These are phyloP conservation scores for Talaromyces sp. DNA, from an alignment of 2,329 filamentous ascomycete species.

Conservation along the genomic window DNA sequence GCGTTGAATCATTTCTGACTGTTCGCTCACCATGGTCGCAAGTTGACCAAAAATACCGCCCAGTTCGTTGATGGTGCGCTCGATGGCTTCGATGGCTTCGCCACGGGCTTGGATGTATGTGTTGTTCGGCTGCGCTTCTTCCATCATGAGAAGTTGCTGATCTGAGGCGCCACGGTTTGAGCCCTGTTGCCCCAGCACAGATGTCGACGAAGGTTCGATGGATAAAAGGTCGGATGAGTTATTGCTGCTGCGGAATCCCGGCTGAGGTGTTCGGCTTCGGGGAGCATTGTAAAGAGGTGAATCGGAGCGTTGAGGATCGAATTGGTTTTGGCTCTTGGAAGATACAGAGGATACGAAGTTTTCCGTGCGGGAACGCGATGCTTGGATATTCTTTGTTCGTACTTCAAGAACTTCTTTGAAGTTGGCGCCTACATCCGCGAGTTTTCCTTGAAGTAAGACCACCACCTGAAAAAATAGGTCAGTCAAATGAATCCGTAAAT, in stretches of 20 bases:
- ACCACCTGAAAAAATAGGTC: conserved; percentile 51
- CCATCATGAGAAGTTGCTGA: conserved; percentile 86
- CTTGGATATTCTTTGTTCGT: conserved; percentile 96
- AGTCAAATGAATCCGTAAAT: background rate
- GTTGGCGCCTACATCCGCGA: conserved; percentile 87
- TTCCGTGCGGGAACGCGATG: conserved; percentile 83
- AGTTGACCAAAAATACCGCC: conserved; percentile 91
- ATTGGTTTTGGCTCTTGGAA: conserved; percentile 61
- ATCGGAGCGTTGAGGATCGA: conserved; percentile 66
- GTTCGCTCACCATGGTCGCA: conserved; percentile 93
- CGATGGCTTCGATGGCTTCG: conserved; percentile 94
- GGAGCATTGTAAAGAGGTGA: conserved; percentile 84
- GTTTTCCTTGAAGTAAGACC: conserved; percentile 80
- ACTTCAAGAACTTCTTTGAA: conserved; percentile 98
- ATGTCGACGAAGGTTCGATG: conserved; percentile 62
- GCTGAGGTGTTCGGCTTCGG: conserved; percentile 59
- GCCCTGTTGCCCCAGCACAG: conserved; percentile 36
- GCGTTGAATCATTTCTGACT: conserved; percentile 94
- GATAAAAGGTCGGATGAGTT: conserved; percentile 64
- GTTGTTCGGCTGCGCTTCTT: conserved; percentile 81
- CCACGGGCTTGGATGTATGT: conserved; percentile 89
- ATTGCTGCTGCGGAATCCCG: conserved; percentile 40
- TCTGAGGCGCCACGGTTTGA: conserved; percentile 58
- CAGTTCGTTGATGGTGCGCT: conserved; percentile 88
- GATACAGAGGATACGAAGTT: conserved; percentile 93